phyloP scores from a whole-genome alignment of 768 basidiomycete genomes.

The Termitomyces sp. region DNA sequence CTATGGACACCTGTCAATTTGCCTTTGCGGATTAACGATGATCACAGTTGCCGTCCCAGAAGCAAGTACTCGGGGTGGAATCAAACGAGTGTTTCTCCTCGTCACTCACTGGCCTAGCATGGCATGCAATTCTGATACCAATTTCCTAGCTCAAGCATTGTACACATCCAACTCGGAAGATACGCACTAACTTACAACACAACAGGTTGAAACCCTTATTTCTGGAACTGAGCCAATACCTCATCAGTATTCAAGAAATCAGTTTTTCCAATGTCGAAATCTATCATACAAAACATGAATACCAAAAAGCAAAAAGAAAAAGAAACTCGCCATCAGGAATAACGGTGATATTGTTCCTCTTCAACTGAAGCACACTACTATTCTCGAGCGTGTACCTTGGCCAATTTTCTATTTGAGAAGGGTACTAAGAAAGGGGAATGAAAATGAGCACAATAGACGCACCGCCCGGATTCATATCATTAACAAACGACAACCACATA shows the following conservation, averaged over 20 bases:
- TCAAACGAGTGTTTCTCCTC: no score
- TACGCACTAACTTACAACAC: no score
- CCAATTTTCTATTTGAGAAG: constrained; percentile 33
- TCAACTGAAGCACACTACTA: constrained; percentile 40
- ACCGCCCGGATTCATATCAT: constrained; percentile 53
- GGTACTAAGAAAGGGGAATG: no score
- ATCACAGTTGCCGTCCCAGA: no score
- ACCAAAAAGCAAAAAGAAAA: neutral
- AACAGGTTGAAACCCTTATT: constrained; percentile 17
- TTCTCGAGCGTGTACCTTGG: constrained; percentile 30
- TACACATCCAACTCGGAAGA: no score
- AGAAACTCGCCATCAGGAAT: constrained; percentile 43
- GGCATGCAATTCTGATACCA: no score
- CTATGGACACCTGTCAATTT: no score
- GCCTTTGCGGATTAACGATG: no score
- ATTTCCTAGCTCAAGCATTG: no score
- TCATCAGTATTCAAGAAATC: constrained; percentile 33
- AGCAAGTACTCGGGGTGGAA: no score
- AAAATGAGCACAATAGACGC: constrained; percentile 10
- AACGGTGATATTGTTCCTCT: constrained; percentile 45
- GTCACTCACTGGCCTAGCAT: no score
- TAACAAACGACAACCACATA: constrained; percentile 52
- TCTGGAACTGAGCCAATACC: constrained; percentile 41
- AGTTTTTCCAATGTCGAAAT: constrained; percentile 35
- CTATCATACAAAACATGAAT: constrained; percentile 18